A percentile compares a stretch with the other conserved stretches of the same genome.
These are phyloP conservation scores for Stephania yunnanensis DNA, from an alignment of 164 flowering plant species.

Conservation along the genomic window DNA sequence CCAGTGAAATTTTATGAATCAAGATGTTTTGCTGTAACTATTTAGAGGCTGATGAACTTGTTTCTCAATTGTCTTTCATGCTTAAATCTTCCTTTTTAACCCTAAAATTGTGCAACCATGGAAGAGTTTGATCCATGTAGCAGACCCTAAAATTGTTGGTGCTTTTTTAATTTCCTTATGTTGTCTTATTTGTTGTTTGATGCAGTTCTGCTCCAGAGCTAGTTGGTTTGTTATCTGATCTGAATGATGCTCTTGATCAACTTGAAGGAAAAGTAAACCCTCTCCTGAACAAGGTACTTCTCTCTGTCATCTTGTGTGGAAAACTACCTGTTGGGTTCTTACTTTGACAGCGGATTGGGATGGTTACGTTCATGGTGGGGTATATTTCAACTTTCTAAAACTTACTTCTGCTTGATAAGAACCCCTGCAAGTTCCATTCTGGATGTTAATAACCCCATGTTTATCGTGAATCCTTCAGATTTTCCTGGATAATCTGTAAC, in stretches of 20 bases:
- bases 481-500: too few species aligned
- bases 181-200: background rate
- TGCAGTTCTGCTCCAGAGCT: conserved; percentile 83
- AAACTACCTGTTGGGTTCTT: too few species aligned
- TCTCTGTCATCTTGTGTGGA: background rate
- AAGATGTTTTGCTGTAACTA: background rate
- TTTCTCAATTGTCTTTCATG: background rate
- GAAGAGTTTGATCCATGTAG: too few species aligned
- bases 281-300: conserved; percentile 41
- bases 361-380: too few species aligned
- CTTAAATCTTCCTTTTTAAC: background rate
- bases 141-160: background rate
- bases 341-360: too few species aligned
- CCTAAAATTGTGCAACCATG: background rate
- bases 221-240: conserved; percentile 66
- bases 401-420: too few species aligned
- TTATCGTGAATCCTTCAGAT: too few species aligned
- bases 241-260: conserved; percentile 50
- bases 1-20: background rate
- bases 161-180: background rate
- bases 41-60: background rate
- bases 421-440: too few species aligned
- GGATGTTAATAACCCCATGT: too few species aligned
- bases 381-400: too few species aligned
- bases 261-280: conserved; percentile 42